Conservation (phyloP, 2,329 filamentous ascomycete species). For the Emmonsiellopsis sp. region DNA sequence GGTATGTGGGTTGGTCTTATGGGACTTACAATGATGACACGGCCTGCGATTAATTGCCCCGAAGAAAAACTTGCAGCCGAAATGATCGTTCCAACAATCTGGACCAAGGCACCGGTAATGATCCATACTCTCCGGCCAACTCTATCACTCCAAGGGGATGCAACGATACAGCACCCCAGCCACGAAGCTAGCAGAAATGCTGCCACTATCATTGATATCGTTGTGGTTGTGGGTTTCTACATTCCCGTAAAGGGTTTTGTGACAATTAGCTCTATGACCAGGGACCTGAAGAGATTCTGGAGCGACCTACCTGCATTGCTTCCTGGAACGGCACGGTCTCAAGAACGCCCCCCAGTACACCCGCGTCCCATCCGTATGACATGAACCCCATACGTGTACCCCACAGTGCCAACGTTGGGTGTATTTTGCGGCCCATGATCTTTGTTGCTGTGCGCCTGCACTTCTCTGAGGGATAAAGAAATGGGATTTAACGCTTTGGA, state of each 20-base stretch:
- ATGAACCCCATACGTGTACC: conserved; percentile 21
- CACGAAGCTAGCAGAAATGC: conserved; percentile 22
- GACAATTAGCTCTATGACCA: neutral
- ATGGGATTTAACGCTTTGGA: too few species aligned
- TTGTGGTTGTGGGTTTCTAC: conserved; percentile 16
- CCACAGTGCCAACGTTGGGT: conserved; percentile 2
- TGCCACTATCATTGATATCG: conserved; percentile 21
- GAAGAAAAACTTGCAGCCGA: conserved; percentile 17
- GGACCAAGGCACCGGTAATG: conserved; percentile 16
- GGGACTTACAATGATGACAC: conserved; percentile 16
- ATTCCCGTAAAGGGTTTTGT: neutral
- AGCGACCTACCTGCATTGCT: conserved; percentile 18
- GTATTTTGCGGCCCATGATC: conserved; percentile 1
- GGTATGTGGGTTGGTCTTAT: neutral
- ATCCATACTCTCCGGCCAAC: conserved; percentile 21
- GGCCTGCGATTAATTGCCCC: conserved; percentile 22
- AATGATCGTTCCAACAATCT: conserved; percentile 22
- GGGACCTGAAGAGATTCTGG: neutral
- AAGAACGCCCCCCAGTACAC: conserved; percentile 24
- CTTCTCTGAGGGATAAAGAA: too few species aligned
- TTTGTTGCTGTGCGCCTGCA: neutral
- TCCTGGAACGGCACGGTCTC: conserved; percentile 20
- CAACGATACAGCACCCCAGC: conserved; percentile 19
- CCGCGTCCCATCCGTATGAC: conserved; percentile 27
- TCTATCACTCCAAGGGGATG: conserved; percentile 15